Evolutionary conservation across 1,284 basidiomycete genomes (phyloP), one percentile per base, ranked within the genome.

Genomic region (Malassezia furfur): DNA sequence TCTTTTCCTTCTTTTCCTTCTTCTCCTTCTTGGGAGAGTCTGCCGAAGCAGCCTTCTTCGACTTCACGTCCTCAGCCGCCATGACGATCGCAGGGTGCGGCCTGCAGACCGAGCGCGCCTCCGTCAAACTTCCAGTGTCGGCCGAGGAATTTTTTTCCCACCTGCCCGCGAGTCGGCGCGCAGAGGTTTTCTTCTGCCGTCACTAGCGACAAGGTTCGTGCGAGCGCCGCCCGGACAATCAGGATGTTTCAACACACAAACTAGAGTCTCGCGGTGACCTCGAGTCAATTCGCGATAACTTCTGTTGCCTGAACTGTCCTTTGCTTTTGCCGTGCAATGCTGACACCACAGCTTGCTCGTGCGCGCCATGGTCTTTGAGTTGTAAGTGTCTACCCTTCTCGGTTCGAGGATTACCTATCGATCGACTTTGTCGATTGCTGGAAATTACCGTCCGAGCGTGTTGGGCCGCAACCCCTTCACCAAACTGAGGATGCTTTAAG

Each of bases 381-480:
- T 28, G 25, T 28, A 28, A 28, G 25, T 28, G 25, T 28, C 25
- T 28, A 11, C 40, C 14, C 28, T 36, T 19, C 28, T 30, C 14
- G 57, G n/a, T 21, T 43, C 60, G 19, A 44, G 52, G 57, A 59
- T 62, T 59, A 59, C 37, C 34, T 43, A 45, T 48, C 48, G 50
- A 62, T 63, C 59, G 63, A 50, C 40, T 31, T 62, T 54, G 45
- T 54, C 40, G 57, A 57, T 62, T 66, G 64, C 63, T 68, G 64
- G 66, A 66, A 68, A 68, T 68, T 68, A 68, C 66, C 66, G 66
- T 68, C 66, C 61, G 66, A 68, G 54, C 56, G 59, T 64, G 54
- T 57, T 45, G 36, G 45, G 56, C 50, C 35, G 52, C 57, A 59
- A 59, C 44, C 28, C 43, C 47, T 28, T 39, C 32, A 25, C 39